Evolutionary conservation across 2,329 filamentous ascomycete genomes (phyloP).

Genomic region (Fusarium mexicanum): DNA sequence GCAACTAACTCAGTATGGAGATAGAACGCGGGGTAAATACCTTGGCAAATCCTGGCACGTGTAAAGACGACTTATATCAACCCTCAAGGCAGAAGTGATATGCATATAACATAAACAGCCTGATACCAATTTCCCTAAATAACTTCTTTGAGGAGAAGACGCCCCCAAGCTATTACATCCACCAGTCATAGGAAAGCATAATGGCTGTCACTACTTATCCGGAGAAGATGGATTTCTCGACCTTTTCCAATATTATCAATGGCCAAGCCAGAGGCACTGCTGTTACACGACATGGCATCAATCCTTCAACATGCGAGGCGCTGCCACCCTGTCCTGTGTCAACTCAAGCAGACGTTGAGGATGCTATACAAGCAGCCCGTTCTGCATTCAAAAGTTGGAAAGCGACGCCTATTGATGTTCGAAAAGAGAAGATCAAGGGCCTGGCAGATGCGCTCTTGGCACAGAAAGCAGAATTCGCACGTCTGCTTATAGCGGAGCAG

Average conservation of each 20-base stretch:
- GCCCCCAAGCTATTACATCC: background rate
- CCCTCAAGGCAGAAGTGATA: background rate
- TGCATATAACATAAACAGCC: background rate
- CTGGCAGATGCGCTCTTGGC: background rate
- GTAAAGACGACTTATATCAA: background rate
- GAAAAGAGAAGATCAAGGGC: background rate
- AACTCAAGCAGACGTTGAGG: background rate
- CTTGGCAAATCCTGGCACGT: background rate
- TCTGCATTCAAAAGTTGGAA: background rate
- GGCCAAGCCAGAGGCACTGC: background rate
- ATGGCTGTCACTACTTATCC: background rate
- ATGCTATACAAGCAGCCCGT: background rate
- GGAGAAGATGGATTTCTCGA: background rate
- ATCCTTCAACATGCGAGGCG: background rate
- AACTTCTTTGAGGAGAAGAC: background rate
- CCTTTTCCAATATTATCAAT: conserved; percentile 1
- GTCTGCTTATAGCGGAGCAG: background rate
- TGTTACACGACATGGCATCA: background rate
- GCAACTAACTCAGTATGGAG: background rate
- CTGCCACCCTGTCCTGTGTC: background rate
- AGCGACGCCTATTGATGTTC: background rate
- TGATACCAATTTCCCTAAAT: background rate
- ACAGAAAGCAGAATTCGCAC: background rate
- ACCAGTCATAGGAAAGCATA: background rate
- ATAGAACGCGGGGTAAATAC: background rate